These are phyloP conservation scores for Fragaria vesca DNA, from an alignment of 306 rosid genomes.

Conservation along the genomic window DNA sequence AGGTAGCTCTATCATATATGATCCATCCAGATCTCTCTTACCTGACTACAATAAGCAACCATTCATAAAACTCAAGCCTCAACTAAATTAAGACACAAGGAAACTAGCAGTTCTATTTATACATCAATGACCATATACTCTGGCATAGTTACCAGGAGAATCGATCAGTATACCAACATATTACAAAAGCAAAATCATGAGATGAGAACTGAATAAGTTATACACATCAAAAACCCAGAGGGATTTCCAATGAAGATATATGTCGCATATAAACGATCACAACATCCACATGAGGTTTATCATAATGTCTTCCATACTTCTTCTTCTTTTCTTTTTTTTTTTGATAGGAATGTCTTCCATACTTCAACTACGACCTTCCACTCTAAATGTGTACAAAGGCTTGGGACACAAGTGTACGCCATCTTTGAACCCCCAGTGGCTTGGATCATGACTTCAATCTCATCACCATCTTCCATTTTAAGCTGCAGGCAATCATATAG, in stretches of 20 bases:
- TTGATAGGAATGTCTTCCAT: not conserved
- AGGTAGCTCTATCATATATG: too few species aligned
- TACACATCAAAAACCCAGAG: not conserved
- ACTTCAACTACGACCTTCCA: not conserved
- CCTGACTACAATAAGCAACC: too few species aligned
- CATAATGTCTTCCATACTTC: not conserved
- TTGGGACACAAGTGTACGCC: not conserved
- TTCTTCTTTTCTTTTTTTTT: too few species aligned
- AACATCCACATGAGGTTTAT: not conserved
- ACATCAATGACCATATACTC: not conserved
- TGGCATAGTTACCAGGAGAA: not conserved
- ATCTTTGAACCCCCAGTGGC: not conserved
- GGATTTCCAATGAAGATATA: not conserved
- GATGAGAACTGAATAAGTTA: not conserved
- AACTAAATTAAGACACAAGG: too few species aligned
- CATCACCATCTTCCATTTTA: constrained; percentile 1
- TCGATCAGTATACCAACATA: not conserved
- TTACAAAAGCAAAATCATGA: not conserved
- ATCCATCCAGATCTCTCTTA: too few species aligned
- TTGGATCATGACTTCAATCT: not conserved
- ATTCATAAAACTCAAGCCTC: too few species aligned
- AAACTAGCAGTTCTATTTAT: not conserved
- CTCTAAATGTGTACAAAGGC: not conserved
- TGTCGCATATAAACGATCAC: not conserved
- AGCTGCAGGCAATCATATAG: not conserved